These are phyloP conservation scores for Tetrastigma voinierianum DNA, from an alignment of 164 flowering plant species.

Conservation along the genomic window DNA sequence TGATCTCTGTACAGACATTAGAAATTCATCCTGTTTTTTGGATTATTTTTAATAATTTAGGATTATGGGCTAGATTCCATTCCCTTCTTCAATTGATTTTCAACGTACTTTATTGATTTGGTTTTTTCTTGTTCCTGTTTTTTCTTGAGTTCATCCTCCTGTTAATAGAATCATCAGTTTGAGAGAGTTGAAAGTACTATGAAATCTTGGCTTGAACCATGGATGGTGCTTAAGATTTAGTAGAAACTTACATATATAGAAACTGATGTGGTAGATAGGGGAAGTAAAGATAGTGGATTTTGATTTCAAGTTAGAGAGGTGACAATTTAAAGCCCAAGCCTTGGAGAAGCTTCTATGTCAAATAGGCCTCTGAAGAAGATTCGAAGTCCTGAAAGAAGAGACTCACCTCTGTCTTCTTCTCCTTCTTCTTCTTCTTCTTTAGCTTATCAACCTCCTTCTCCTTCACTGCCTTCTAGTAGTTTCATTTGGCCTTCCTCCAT, in stretches of 20 bases:
- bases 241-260: too few species aligned
- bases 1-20: neutral
- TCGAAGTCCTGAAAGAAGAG: constrained; percentile 56
- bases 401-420: constrained; percentile 20
- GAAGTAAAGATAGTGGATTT: constrained; percentile 15
- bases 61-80: constrained; percentile 16
- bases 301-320: constrained; percentile 22
- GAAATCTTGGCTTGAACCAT: constrained; percentile 9
- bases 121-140: neutral
- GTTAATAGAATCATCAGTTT: neutral
- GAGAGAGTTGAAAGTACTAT: constrained; percentile 27
- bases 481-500: constrained; percentile 9
- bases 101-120: neutral
- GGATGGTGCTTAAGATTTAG: constrained; percentile 31
- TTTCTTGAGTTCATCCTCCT: neutral
- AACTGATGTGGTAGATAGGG: constrained; percentile 24
- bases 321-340: constrained; percentile 52
- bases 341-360: constrained; percentile 56
- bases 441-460: constrained; percentile 15
- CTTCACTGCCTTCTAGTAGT: constrained; percentile 11
- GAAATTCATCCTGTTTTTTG: neutral
- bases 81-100: constrained; percentile 7
- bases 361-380: constrained; percentile 65
- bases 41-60: constrained; percentile 8
- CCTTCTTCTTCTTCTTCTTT: constrained; percentile 1